These are phyloP conservation scores for Penicillium freii DNA, from an alignment of 2,329 filamentous ascomycete species.

Conservation along the genomic window DNA sequence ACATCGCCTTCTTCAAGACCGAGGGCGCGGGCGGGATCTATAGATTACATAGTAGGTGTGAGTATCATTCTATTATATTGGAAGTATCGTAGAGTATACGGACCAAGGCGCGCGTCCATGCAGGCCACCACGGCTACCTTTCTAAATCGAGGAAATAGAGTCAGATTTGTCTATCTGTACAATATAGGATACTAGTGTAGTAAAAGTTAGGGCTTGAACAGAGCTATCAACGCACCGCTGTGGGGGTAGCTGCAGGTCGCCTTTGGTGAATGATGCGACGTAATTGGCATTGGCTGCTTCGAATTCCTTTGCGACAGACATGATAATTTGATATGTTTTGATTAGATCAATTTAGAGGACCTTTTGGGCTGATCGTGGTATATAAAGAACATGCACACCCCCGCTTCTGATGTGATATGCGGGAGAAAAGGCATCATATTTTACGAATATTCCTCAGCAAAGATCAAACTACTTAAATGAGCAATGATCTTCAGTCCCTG, in stretches of 20 bases:
- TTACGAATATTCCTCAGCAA: background rate
- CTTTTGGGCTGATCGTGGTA: background rate
- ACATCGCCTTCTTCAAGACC: conserved; percentile 72
- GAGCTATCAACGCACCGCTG: conserved; percentile 48
- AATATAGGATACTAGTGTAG: background rate
- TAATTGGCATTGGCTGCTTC: conserved; percentile 59
- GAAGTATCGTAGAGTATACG: background rate
- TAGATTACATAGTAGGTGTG: conserved; percentile 14
- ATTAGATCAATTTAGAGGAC: background rate
- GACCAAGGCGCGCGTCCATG: conserved; percentile 68
- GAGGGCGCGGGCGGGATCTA: conserved; percentile 65
- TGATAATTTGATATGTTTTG: conserved; percentile 6
- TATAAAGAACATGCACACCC: conserved; percentile 14
- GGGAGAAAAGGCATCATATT: background rate
- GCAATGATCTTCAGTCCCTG: background rate
- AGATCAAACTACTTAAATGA: no score
- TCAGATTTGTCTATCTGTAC: background rate
- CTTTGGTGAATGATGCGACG: conserved; percentile 61
- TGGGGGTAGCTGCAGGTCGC: conserved; percentile 65
- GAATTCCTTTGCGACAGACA: conserved; percentile 49
- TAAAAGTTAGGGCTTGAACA: background rate
- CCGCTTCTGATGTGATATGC: conserved; percentile 14
- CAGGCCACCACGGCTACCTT: conserved; percentile 61
- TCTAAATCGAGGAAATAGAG: conserved; percentile 3
- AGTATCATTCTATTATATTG: background rate